Conservation (phyloP, 2,329 filamentous ascomycete genomes). For the Hymenoscyphus salicellus region DNA sequence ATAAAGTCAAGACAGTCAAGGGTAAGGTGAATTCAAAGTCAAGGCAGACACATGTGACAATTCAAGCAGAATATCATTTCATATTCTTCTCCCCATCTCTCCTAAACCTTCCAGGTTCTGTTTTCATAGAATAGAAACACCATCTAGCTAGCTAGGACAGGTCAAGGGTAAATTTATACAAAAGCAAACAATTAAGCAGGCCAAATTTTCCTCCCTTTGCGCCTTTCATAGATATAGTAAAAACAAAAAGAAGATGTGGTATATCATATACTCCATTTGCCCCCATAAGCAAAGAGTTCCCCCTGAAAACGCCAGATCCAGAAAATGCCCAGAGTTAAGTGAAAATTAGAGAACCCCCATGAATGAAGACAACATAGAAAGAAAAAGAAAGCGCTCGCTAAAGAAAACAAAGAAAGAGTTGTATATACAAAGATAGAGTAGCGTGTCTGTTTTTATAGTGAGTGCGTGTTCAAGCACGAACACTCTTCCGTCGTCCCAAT, state of each 20-base stretch:
- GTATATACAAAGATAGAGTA: conserved; percentile 4
- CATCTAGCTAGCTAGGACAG: no score
- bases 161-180: no score
- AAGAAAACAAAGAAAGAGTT: neutral
- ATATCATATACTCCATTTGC: neutral
- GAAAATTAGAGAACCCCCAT: neutral
- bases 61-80: no score
- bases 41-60: no score
- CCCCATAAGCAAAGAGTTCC: neutral
- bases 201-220: no score
- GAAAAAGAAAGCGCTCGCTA: conserved; percentile 19
- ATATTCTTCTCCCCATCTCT: no score
- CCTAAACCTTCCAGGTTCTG: no score
- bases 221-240: no score
- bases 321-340: neutral
- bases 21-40: no score
- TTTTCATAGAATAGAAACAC: no score
- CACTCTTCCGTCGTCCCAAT: conserved; percentile 22
- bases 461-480: conserved; percentile 5
- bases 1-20: no score
- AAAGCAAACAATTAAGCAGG: no score
- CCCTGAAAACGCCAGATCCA: neutral
- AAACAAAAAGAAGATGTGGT: neutral
- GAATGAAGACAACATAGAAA: neutral
- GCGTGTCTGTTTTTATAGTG: neutral